phyloP scores from a whole-genome alignment of 352 stramenopile genomes.

The Phytophthora vignae region DNA sequence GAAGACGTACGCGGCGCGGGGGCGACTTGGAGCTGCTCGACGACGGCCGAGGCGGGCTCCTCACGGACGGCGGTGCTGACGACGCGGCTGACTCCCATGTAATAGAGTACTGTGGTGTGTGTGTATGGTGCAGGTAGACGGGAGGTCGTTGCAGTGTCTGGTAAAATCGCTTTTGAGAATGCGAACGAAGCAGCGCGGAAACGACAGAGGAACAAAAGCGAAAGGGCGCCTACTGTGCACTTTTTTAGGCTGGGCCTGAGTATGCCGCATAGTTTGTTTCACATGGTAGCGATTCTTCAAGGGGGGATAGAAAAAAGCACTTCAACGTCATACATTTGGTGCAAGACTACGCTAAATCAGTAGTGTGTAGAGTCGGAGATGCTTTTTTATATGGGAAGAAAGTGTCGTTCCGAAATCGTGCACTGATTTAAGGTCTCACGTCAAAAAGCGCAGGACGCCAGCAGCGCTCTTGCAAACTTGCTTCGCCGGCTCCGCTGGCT shows the following conservation, averaged over 20 bases:
- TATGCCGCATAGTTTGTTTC: background rate
- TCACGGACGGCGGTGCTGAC: conserved; percentile 31
- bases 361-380: background rate
- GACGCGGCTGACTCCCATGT: conserved; percentile 46
- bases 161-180: conserved; percentile 32
- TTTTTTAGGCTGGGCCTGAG: background rate
- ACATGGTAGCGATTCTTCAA: background rate
- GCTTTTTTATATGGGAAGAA: background rate
- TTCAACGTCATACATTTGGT: conserved; percentile 5
- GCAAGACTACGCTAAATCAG: background rate
- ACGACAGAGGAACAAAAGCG: conserved; percentile 17
- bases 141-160: conserved; percentile 15
- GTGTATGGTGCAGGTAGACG: background rate
- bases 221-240: conserved; percentile 16
- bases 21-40: conserved; percentile 14
- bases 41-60: conserved; percentile 26
- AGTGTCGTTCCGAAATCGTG: background rate
- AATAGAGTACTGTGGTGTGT: background rate
- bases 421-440: background rate
- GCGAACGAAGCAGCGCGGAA: conserved; percentile 23
- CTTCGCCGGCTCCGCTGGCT: background rate
- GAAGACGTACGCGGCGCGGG: conserved; percentile 30
- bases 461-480: too few relatives aligned
- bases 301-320: background rate
- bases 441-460: background rate